Base-by-base conservation (phyloP, 2,329 filamentous ascomycete genomes). In the Lithohypha guttulata region DNA sequence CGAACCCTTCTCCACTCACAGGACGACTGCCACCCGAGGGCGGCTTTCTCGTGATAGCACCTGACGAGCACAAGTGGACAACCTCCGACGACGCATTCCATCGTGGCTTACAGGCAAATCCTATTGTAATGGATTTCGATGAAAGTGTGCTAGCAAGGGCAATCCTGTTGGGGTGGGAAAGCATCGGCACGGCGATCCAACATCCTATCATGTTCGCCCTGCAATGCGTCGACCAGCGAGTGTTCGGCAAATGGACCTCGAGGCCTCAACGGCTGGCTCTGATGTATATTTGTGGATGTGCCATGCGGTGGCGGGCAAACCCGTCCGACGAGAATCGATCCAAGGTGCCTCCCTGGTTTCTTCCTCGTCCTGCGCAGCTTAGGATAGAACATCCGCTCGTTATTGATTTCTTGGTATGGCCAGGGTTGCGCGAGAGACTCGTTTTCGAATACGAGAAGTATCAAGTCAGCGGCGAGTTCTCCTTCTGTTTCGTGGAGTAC, bases 371-470 rank as follows among this genome's bases (percentile, higher is more conserved):
- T 18, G 46, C 46, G 8, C 48, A 50, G 30, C 43, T 49, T 15
- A 44, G 36, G n/a, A 44, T 50, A 8, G 45, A 50, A 37, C 48
- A 50, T 34, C 48, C 48, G 6, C 44, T 47, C 8, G 48, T 50
- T 7, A 50, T 50, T 9, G 48, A 50, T 35, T 50, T 48, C 30
- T 36, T 50, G 3, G 33, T 48, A 32, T 50, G 48, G 48, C 39
- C 39, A 14, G 35, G 44, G 15, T 39, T 50, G 4, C 48, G 48
- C 19, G 48, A 50, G 23, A 46, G 48, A 23, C 42, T 50, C 11
- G 48, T 50, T 13, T 50, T 50, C 36, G 48, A 50, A 22, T 36
- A 50, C 39, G 39, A 45, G 25, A 50, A 47, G 21, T 50, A 50
- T 34, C 48, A 42, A 8, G 30, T 42, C 2, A 47, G 42, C 7